Base-by-base conservation (phyloP, 2,329 filamentous ascomycete species). In the Sporothrix curviconia region DNA sequence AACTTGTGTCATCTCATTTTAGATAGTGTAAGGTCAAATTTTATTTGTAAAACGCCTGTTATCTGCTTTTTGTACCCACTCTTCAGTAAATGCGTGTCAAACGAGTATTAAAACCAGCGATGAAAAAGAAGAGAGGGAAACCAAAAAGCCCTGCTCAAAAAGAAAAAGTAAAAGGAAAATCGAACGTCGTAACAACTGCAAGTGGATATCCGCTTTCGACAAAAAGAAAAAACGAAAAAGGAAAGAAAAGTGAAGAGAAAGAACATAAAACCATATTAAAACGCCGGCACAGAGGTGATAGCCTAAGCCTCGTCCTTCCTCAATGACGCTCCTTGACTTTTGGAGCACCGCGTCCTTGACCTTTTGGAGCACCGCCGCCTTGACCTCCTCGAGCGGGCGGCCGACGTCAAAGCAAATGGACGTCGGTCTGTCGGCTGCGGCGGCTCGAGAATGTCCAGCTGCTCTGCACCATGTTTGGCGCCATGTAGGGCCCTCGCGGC, bases 381-480 rank as follows among this genome's bases (percentile, higher is more conserved):
- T 78, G 58, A 92, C 86, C 52, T 82, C 74, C 51, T 84, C 74
- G 64, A 80, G 62, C 55, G 79, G 67, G 58, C 77, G 71, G 74
- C 81, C 83, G 56, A 88, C 86, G 68, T 91, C 86, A 59, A 92
- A 76, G 56, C 76, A 82, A 61, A 91, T 78, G 60, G n/a, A 89
- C 86, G 70, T 94, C 89, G 22, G 72, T 78, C 68, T 91, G 56
- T 89, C 83, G 46, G 74, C 72, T 53, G 78, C 78, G 0, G 94
- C 61, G 87, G 84, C 74, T 99, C 92, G n/a, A 99, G 80, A 54
- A 85, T 87, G 61, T 86, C 83, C 64, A 97, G 87, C 70, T 99
- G 94, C 90, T 95, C 66, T 88, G 85, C 8, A 99, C 92, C 92
- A 99, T 97, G 66, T 84, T 83, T 64, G 90, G 87, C 66, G 94